phyloP scores from a whole-genome alignment of 352 stramenopile genomes.

The Phytopythium mirpurense region DNA sequence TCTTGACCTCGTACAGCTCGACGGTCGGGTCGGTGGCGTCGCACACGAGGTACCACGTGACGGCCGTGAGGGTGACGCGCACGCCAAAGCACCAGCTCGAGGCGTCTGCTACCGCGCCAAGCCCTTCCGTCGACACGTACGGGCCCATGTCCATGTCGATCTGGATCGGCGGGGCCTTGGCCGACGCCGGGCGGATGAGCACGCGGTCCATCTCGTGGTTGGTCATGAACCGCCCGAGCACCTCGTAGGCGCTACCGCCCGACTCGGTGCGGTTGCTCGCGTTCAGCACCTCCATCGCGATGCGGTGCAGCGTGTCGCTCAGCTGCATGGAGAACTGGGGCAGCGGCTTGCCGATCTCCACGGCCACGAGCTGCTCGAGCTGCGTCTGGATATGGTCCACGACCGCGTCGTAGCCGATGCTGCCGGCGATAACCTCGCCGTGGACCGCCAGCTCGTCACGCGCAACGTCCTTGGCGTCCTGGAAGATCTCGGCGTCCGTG shows the following conservation, averaged over 20 bases:
- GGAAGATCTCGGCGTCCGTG: constrained; percentile 53
- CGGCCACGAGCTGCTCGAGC: constrained; percentile 28
- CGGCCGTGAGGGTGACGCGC: constrained; percentile 37
- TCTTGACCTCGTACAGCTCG: constrained; percentile 49
- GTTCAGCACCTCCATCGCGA: constrained; percentile 28
- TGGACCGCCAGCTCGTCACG: constrained; percentile 75
- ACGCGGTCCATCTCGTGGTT: constrained; percentile 47
- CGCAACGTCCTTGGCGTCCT: constrained; percentile 78
- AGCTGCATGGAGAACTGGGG: constrained; percentile 26
- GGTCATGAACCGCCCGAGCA: constrained; percentile 54
- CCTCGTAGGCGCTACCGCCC: constrained; percentile 60
- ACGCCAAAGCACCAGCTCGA: constrained; percentile 54
- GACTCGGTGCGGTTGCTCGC: constrained; percentile 80
- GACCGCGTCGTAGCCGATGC: constrained; percentile 54
- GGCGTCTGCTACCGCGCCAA: constrained; percentile 9
- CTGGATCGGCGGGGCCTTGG: constrained; percentile 46
- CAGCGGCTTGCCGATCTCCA: constrained; percentile 20
- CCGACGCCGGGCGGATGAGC: constrained; percentile 61
- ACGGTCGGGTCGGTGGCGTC: constrained; percentile 57
- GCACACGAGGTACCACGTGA: constrained; percentile 72
- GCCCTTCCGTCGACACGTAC: constrained; percentile 21
- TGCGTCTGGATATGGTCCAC: constrained; percentile 40
- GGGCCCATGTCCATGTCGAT: constrained; percentile 55
- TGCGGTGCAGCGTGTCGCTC: constrained; percentile 25
- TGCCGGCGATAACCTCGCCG: constrained; percentile 35